Conservation (phyloP, 805 yeast genomes). For the Saturnispora bothae region DNA sequence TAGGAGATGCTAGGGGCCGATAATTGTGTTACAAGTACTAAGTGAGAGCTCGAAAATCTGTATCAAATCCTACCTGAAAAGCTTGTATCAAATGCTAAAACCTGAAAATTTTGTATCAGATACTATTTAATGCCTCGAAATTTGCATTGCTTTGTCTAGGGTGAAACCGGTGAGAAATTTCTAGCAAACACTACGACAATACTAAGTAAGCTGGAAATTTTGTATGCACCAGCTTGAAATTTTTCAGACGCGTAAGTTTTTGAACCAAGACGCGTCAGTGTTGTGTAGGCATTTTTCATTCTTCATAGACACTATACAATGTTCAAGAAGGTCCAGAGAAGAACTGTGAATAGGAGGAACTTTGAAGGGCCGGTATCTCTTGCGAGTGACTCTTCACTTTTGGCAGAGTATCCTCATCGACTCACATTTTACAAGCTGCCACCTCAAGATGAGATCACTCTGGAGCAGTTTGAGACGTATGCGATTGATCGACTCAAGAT, state of each 20-base stretch:
- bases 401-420: constrained; percentile 40
- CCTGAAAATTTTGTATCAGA: too few relatives aligned
- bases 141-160: too few relatives aligned
- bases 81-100: too few relatives aligned
- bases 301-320: constrained; percentile 25
- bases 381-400: constrained; percentile 2
- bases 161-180: too few relatives aligned
- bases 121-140: too few relatives aligned
- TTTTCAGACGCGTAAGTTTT: neutral
- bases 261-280: too few relatives aligned
- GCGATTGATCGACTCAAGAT: constrained; percentile 85
- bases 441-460: constrained; percentile 76
- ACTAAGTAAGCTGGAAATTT: too few relatives aligned
- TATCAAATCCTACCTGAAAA: too few relatives aligned
- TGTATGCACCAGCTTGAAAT: neutral
- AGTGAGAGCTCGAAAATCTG: too few relatives aligned
- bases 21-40: too few relatives aligned
- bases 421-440: constrained; percentile 68
- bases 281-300: neutral
- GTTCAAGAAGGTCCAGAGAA: constrained; percentile 67
- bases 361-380: constrained; percentile 31
- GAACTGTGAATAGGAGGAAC: constrained; percentile 64
- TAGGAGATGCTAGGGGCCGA: too few relatives aligned
- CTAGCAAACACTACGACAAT: too few relatives aligned
- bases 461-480: constrained; percentile 92